Evolutionary conservation across 2,329 filamentous ascomycete species (phyloP).

Genomic region (Microdochium paspali): DNA sequence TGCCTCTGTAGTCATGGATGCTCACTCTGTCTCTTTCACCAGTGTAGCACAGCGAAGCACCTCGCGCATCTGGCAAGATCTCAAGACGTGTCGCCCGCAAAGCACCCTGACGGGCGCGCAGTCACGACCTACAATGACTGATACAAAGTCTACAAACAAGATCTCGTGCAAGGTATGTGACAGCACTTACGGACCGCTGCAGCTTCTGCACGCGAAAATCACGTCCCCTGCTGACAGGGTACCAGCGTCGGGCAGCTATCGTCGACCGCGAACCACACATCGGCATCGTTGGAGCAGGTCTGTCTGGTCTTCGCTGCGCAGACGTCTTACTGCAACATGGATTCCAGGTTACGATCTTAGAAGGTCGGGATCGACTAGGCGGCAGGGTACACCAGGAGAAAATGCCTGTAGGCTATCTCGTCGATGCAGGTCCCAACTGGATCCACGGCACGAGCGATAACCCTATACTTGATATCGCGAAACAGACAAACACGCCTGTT

Average conservation of each 20-base stretch:
- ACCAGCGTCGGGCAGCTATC: slow-evolving; percentile 15
- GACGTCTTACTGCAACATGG: slow-evolving; percentile 56
- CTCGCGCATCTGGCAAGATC: slow-evolving; percentile 3
- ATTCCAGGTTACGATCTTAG: slow-evolving; percentile 58
- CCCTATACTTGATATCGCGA: slow-evolving; percentile 58
- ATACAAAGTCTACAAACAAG: background rate
- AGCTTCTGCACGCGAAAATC: slow-evolving; percentile 7
- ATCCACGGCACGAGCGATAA: slow-evolving; percentile 67
- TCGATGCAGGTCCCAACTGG: slow-evolving; percentile 69
- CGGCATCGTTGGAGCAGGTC: slow-evolving; percentile 60
- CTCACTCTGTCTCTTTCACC: slow-evolving; percentile 3
- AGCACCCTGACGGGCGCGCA: background rate
- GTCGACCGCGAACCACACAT: slow-evolving; percentile 37
- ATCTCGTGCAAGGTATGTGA: background rate
- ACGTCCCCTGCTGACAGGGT: too few species aligned
- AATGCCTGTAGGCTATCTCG: slow-evolving; percentile 35
- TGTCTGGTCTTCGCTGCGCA: slow-evolving; percentile 62
- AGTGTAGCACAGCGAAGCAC: background rate
- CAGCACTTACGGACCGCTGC: background rate
- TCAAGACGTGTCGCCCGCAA: slow-evolving; percentile 1
- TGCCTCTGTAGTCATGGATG: background rate
- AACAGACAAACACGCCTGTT: slow-evolving; percentile 43
- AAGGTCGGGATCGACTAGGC: slow-evolving; percentile 58
- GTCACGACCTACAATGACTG: background rate
- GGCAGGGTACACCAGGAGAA: slow-evolving; percentile 49